Conservation (phyloP, 768 basidiomycete species). For the Lentinula boryana region DNA sequence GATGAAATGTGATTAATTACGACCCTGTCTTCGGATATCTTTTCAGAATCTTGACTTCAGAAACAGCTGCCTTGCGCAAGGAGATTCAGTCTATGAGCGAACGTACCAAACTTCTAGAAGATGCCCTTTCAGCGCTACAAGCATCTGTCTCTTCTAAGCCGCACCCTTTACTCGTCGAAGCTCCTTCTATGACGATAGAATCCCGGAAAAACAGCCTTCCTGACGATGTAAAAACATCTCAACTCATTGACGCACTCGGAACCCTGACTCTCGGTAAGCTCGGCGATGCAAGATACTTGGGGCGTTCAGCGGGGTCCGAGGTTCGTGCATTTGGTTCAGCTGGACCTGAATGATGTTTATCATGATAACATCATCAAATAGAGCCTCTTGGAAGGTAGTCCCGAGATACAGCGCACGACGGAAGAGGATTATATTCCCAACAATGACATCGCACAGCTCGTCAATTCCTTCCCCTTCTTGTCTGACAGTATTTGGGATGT, state of each 20-base stretch:
- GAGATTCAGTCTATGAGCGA: slow-evolving; percentile 64
- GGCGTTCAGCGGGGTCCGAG: slow-evolving; percentile 8
- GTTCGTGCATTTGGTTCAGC: not conserved
- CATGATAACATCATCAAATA: not conserved
- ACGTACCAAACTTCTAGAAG: slow-evolving; percentile 65
- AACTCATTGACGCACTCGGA: not conserved
- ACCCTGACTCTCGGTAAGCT: not conserved
- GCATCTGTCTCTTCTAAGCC: slow-evolving; percentile 47
- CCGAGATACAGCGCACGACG: not conserved
- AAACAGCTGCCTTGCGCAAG: slow-evolving; percentile 57
- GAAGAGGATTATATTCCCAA: slow-evolving; percentile 6
- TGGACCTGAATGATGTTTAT: not conserved
- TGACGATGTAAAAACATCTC: not conserved
- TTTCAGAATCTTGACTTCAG: slow-evolving; percentile 12
- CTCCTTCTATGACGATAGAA: slow-evolving; percentile 11
- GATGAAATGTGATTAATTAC: slow-evolving; percentile 34
- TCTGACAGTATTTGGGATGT: slow-evolving; percentile 14
- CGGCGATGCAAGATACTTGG: slow-evolving; percentile 6
- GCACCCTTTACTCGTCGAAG: slow-evolving; percentile 45
- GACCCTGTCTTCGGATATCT: not conserved
- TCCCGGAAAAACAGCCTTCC: not conserved
- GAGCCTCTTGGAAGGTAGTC: not conserved
- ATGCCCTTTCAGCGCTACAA: slow-evolving; percentile 58
- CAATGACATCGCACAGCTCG: slow-evolving; percentile 17
- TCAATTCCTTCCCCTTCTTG: slow-evolving; percentile 19